Evolutionary conservation across 2,329 filamentous ascomycete genomes (phyloP).

Genomic region (Aulographum hederae): DNA sequence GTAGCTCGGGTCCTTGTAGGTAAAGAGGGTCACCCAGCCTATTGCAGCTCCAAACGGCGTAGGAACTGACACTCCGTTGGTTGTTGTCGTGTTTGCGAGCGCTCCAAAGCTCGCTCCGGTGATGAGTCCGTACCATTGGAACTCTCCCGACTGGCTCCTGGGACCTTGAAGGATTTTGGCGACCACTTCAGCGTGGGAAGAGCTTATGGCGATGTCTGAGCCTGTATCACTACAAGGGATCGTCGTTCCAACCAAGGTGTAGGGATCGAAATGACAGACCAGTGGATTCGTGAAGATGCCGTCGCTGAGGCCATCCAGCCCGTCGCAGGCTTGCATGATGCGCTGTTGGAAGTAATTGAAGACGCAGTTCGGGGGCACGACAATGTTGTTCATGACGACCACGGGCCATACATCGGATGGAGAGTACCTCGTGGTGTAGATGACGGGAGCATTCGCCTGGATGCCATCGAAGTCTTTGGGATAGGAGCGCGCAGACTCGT

Average conservation of each 20-base stretch:
- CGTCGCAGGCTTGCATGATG: conserved; percentile 10
- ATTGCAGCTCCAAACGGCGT: not conserved
- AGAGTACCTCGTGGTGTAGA: conserved; percentile 23
- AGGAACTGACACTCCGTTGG: not conserved
- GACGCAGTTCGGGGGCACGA: conserved; percentile 7
- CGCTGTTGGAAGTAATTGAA: conserved; percentile 8
- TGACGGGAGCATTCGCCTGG: conserved; percentile 12
- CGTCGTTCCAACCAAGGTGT: conserved; percentile 5
- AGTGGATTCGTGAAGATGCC: conserved; percentile 10
- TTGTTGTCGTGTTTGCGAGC: conserved; percentile 5
- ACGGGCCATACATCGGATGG: conserved; percentile 16
- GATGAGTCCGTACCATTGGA: conserved; percentile 1
- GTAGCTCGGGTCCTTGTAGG: conserved; percentile 2
- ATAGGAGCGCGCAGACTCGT: conserved; percentile 13
- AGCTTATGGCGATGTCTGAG: not conserved
- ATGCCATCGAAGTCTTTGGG: conserved; percentile 14
- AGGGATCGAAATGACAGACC: conserved; percentile 9
- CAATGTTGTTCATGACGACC: conserved; percentile 8
- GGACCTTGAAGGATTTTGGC: conserved; percentile 1
- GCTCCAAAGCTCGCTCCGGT: not conserved
- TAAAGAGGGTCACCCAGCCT: conserved; percentile 3
- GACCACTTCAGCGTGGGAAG: not conserved
- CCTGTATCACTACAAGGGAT: conserved; percentile 5
- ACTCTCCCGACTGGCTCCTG: not conserved
- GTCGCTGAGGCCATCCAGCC: conserved; percentile 16